Percentiles rank a stretch among this genome's conserved stretches.
phyloP scores from a whole-genome alignment of 2,329 filamentous ascomycete genomes.

The Pyricularia sp. region DNA sequence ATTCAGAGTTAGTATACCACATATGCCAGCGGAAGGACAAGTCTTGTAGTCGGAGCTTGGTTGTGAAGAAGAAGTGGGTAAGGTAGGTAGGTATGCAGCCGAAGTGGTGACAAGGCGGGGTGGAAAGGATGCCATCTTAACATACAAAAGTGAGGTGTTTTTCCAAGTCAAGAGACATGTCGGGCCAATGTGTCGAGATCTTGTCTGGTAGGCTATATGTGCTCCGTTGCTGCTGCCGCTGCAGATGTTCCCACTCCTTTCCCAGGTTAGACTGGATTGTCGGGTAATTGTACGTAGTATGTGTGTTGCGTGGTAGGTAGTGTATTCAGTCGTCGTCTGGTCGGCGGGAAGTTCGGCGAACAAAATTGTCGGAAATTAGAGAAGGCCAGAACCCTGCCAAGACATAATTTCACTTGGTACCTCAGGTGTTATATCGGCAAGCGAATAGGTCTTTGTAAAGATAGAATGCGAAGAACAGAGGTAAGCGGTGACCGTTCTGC shows the following conservation, averaged over 20 bases:
- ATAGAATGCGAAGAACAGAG: neutral
- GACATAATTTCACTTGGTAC: neutral
- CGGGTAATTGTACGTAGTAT: neutral
- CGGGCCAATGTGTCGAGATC: constrained; percentile 7
- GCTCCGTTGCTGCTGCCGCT: neutral
- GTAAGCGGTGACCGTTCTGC: neutral
- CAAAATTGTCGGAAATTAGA: neutral
- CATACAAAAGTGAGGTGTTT: constrained; percentile 75
- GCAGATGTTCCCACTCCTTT: neutral
- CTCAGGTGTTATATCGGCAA: neutral
- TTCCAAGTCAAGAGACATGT: constrained; percentile 67
- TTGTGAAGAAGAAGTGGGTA: neutral
- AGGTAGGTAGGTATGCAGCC: neutral
- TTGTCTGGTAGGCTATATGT: neutral
- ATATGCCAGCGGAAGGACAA: neutral
- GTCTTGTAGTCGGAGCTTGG: no score
- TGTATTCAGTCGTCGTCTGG: no score
- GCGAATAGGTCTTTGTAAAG: neutral
- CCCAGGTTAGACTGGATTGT: neutral
- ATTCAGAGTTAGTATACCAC: neutral
- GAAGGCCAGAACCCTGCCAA: neutral
- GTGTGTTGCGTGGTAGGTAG: neutral
- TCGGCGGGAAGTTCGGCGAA: neutral
- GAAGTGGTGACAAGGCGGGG: neutral
- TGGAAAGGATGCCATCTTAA: neutral